Conservation (phyloP, 768 basidiomycete species). For the Tricholoma furcatifolium region DNA sequence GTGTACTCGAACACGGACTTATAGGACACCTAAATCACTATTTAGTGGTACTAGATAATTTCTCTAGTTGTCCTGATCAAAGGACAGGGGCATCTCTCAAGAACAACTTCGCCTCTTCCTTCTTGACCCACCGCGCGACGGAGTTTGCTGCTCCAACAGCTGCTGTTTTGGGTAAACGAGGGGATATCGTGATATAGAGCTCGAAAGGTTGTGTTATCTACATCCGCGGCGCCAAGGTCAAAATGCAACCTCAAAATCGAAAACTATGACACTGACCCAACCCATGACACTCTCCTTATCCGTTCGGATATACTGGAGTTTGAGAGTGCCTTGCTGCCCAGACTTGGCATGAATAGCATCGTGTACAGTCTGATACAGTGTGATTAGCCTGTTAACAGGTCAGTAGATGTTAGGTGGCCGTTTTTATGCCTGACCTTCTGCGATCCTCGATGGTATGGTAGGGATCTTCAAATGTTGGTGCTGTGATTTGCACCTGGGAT, state of each 20-base stretch:
- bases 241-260: neutral
- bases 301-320: constrained; percentile 84
- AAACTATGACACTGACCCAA: constrained; percentile 68
- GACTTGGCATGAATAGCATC: constrained; percentile 91
- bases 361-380: constrained; percentile 84
- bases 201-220: constrained; percentile 96
- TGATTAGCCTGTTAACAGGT: constrained; percentile 57
- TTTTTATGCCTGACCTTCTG: constrained; percentile 45
- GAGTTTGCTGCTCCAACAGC: constrained; percentile 87
- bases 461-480: constrained; percentile 83
- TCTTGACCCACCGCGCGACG: constrained; percentile 88
- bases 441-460: constrained; percentile 64
- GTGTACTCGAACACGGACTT: too few relatives aligned
- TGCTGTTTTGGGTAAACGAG: constrained; percentile 83
- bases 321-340: constrained; percentile 75
- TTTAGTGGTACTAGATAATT: neutral
- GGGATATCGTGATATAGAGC: constrained; percentile 81
- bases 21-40: too few relatives aligned
- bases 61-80: constrained; percentile 27
- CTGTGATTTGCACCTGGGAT: constrained; percentile 84
- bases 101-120: constrained; percentile 81
- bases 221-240: neutral
- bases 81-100: constrained; percentile 90
- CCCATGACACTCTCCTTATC: constrained; percentile 89
- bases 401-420: neutral